Evolutionary conservation across 768 basidiomycete genomes (phyloP), one percentile per base, ranked within the genome.

Genomic region (Nidula microcarpa): DNA sequence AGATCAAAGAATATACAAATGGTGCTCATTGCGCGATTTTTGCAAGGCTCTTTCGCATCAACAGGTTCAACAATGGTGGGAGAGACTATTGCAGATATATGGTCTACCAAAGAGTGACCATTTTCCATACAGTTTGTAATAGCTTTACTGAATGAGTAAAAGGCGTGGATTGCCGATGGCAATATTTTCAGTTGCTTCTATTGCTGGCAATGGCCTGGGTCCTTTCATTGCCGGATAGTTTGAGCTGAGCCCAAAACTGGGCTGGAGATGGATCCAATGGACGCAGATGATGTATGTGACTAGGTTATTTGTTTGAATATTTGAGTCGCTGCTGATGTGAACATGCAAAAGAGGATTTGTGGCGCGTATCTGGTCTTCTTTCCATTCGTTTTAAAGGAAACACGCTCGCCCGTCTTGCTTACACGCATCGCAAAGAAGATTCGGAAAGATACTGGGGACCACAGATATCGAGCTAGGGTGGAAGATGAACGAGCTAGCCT

Each of bases 211-310:
- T 0, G 86, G 83, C 1, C 41, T 89, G 0, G 88, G 82, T 2
- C 84, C 89, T 1, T 63, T 85, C 0, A 61, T 76, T 2, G 78
- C 81, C 17, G 84, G 82, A 13, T 87, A 81, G 80, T 73, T 87
- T 11, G 84, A 87, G 60, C 75, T 78, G 55, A 77, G 81, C 53
- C 60, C 69, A 0, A 69, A 67, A 30, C 62, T 90, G 2, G 73
- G 75, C 53, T 91, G 89, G 87, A 74, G 87, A 18, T 90, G 88
- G 87, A 87, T 92, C 16, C 81, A 88, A 61, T 90, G 87, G 88
- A 75, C 87, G 10, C 81, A 84, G 58, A 73, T 81, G 62, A 85
- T 84, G 83, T 80, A 47, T 6, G 68, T 62, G 51, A 63, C 64
- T n/a, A 49, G 44, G 8, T 41, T 32, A 8, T 23, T 43, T 14